A percentile compares a stretch with the other conserved stretches of the same genome.
Evolutionary conservation across 495 filamentous ascomycete species (phyloP).

Genomic region (Penicillium canariense): DNA sequence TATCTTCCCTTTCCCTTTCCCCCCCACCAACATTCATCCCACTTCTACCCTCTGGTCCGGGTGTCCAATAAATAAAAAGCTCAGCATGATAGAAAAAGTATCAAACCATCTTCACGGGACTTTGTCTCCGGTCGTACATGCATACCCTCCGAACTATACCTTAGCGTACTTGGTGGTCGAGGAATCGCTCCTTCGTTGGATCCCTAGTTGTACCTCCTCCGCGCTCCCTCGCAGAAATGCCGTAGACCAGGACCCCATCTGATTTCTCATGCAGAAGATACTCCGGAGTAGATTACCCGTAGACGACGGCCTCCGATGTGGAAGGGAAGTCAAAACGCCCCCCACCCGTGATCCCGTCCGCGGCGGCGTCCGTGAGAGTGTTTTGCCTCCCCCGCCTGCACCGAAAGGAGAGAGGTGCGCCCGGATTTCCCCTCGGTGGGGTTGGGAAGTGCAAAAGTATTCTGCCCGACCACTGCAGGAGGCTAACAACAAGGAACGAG

Average conservation of each 20-base stretch:
- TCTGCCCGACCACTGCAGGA: slow-evolving; percentile 10
- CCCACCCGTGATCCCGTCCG: neutral
- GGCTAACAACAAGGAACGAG: neutral
- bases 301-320: no score
- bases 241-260: neutral
- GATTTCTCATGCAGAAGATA: slow-evolving; percentile 1
- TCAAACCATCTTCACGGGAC: neutral
- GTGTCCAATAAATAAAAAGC: slow-evolving; percentile 19
- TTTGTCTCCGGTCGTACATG: neutral
- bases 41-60: neutral
- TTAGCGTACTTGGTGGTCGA: neutral
- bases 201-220: no score
- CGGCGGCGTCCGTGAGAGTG: neutral
- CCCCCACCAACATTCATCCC: no score
- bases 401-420: slow-evolving; percentile 8
- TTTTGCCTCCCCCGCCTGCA: slow-evolving; percentile 8
- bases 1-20: slow-evolving; percentile 8
- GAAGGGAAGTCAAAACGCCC: neutral
- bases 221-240: neutral
- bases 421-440: slow-evolving; percentile 19
- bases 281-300: no score
- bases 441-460: slow-evolving; percentile 7
- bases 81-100: slow-evolving; percentile 26
- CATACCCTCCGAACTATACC: neutral
- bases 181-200: no score